phyloP scores from a whole-genome alignment of 2,329 filamentous ascomycete species.

The Xylariomycetidae sp. region DNA sequence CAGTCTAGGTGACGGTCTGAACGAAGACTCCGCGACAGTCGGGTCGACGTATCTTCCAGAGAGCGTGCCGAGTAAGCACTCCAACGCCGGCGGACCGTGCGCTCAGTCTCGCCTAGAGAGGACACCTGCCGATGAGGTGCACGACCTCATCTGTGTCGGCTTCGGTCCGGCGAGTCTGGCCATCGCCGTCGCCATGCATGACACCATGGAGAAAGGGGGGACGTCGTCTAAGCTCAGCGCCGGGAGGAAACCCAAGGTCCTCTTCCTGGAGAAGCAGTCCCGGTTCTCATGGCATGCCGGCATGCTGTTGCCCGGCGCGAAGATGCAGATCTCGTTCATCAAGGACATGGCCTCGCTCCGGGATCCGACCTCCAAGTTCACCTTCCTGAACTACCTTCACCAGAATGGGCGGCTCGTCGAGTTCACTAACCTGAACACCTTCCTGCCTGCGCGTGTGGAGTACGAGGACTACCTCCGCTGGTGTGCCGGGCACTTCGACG shows the following conservation, averaged over 20 bases:
- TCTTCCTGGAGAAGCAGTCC: conserved; percentile 82
- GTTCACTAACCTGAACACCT: conserved; percentile 87
- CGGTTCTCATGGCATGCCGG: conserved; percentile 90
- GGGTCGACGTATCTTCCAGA: conserved; percentile 4
- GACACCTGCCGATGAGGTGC: conserved; percentile 57
- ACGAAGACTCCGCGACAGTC: conserved; percentile 15
- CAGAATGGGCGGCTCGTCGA: conserved; percentile 74
- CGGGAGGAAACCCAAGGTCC: conserved; percentile 57
- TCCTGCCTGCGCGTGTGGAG: conserved; percentile 78
- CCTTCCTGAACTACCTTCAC: conserved; percentile 92
- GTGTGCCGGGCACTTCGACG: conserved; percentile 78
- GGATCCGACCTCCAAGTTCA: conserved; percentile 85
- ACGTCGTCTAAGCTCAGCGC: conserved; percentile 38
- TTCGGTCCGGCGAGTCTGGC: conserved; percentile 90
- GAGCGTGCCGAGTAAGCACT: neutral
- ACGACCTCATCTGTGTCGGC: conserved; percentile 85
- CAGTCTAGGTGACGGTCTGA: conserved; percentile 22
- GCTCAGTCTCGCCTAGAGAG: conserved; percentile 42
- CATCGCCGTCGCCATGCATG: conserved; percentile 83
- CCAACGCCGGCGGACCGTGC: conserved; percentile 5
- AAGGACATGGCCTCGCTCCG: conserved; percentile 91
- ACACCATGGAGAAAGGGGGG: conserved; percentile 60
- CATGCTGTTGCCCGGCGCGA: conserved; percentile 88
- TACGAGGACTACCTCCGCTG: conserved; percentile 95
- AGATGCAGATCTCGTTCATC: conserved; percentile 97